Base-by-base conservation (phyloP, 768 basidiomycete genomes). In the Suillus weaverae region DNA sequence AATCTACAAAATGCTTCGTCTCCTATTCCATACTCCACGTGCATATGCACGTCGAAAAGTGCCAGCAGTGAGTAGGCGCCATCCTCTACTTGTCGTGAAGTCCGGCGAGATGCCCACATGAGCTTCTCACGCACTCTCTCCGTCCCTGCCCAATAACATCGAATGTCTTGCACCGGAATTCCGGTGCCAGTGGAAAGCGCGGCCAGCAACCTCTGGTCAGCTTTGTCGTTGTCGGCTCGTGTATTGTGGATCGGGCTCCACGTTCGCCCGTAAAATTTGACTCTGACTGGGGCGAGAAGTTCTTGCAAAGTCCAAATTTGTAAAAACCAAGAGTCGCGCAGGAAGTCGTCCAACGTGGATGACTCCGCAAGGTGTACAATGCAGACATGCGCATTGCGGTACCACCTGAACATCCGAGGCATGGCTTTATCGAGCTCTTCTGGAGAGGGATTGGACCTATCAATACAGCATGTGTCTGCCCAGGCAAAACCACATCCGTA, bases 401-500 rank as follows among this genome's bases (percentile, higher is more conserved):
- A 71, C 69, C 71, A 71, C 39, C 61, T 41, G 35, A 72, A 71
- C 5, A 62, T 26, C 11, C 11, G 53, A n/a, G 20, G 20, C 10
- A 54, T n/a, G 20, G 32, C 9, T 54, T 33, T 54, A 54, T 54
- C 32, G 53, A 54, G 53, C 33, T 54, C 53, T 54, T 35, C 20
- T 33, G 32, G 53, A n/a, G 33, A 33, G n/a, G 3, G 43, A 26
- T 60, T 30, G 20, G 2, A 0, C 32, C 50, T 50, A 54, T 71
- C 60, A 10, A 70, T 46, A 59, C 71, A 71, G 36, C 60, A 56
- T 22, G 39, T 50, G 38, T 72, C 69, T 36, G 69, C 26, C 69
- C 71, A 71, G 39, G 67, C 71, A 39, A 70, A 71, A 13, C 63
- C 69, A 44, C 70, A 71, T 20, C 26, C 33, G 35, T 72, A 72